phyloP scores from a whole-genome alignment of 441 rosid species.

The Erodium chrysanthum region DNA sequence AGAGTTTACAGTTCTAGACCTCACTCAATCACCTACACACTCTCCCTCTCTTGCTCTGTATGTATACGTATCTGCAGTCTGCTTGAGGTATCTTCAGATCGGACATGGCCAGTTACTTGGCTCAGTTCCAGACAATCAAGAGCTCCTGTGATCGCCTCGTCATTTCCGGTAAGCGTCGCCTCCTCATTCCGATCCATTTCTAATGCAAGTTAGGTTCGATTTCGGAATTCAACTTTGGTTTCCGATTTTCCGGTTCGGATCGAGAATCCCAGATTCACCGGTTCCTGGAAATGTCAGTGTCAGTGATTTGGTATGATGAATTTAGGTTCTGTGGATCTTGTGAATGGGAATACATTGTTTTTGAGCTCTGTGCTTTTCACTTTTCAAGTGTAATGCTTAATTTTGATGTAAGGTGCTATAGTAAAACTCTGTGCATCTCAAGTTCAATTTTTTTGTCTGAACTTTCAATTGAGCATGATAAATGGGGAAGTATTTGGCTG shows the following conservation, averaged over 20 bases:
- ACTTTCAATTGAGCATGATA: too few relatives aligned
- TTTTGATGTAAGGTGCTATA: neutral
- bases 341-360: neutral
- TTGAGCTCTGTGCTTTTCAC: neutral
- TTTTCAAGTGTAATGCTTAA: neutral
- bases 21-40: neutral
- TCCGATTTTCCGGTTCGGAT: constrained; percentile 6
- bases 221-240: constrained; percentile 2
- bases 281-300: too few relatives aligned
- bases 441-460: too few relatives aligned
- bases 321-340: constrained; percentile 1
- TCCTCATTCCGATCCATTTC: neutral
- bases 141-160: constrained; percentile 65
- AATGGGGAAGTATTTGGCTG: too few relatives aligned
- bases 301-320: neutral
- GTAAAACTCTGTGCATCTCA: too few relatives aligned
- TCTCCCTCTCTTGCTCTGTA: neutral
- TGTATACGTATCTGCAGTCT: constrained; percentile 17
- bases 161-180: constrained; percentile 46
- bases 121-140: constrained; percentile 88
- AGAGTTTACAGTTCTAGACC: constrained; percentile 6
- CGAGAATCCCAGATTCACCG: neutral
- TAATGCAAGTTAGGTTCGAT: neutral
- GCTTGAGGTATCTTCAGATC: constrained; percentile 31
- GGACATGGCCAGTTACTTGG: constrained; percentile 72